A percentile compares a stretch with the other conserved stretches of the same genome.
These are phyloP conservation scores for Pseudopyricularia javanii DNA, from an alignment of 2,329 filamentous ascomycete genomes.

Conservation along the genomic window DNA sequence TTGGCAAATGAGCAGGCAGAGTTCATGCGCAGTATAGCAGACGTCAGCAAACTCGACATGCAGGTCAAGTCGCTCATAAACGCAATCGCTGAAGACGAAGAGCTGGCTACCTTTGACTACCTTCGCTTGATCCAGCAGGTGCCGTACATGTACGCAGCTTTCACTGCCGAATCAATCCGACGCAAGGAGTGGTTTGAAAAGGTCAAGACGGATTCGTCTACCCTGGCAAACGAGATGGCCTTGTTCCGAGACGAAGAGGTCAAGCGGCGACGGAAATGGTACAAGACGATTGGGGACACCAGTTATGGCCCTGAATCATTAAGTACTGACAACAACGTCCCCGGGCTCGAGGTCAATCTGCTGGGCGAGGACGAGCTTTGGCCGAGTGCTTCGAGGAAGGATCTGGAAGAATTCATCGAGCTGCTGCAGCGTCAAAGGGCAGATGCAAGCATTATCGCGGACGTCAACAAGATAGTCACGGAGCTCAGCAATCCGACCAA, in stretches of 20 bases:
- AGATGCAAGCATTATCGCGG: slow-evolving; percentile 53
- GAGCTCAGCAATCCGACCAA: slow-evolving; percentile 74
- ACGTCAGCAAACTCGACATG: slow-evolving; percentile 64
- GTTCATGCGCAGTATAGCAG: slow-evolving; percentile 73
- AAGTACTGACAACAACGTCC: slow-evolving; percentile 52
- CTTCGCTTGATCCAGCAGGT: slow-evolving; percentile 71
- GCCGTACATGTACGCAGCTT: slow-evolving; percentile 80
- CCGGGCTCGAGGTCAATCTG: slow-evolving; percentile 76
- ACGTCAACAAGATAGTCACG: slow-evolving; percentile 63
- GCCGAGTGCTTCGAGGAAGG: slow-evolving; percentile 64
- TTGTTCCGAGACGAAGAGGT: slow-evolving; percentile 86
- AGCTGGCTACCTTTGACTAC: slow-evolving; percentile 68
- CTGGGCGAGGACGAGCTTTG: slow-evolving; percentile 69
- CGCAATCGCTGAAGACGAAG: slow-evolving; percentile 60
- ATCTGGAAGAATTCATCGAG: slow-evolving; percentile 64
- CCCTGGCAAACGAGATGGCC: slow-evolving; percentile 84
- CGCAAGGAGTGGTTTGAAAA: slow-evolving; percentile 88
- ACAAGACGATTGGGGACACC: slow-evolving; percentile 63
- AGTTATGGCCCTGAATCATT: slow-evolving; percentile 53
- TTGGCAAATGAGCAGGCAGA: slow-evolving; percentile 53
- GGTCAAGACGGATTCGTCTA: slow-evolving; percentile 75
- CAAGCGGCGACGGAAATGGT: slow-evolving; percentile 79
- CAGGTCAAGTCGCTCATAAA: slow-evolving; percentile 62
- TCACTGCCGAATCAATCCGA: slow-evolving; percentile 73
- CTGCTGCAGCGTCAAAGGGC: slow-evolving; percentile 52